Evolutionary conservation across 73 alveolate genomes (phyloP), one percentile per base, ranked within the genome.

Genomic region (Paramecium biaurelia): DNA sequence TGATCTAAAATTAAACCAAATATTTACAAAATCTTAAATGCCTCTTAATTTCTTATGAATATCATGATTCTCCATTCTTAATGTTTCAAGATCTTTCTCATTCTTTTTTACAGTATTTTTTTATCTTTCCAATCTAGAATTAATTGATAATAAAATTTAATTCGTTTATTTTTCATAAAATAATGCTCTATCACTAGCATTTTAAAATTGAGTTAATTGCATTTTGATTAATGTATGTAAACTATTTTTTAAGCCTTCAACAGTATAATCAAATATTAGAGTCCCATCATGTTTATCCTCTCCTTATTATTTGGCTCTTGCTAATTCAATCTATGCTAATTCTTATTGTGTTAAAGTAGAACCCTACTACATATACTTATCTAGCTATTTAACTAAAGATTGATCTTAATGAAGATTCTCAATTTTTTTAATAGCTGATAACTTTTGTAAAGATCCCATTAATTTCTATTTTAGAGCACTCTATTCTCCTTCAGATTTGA

Each of bases 11-110:
- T 47, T 74, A 14, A 37, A 11, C 2, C 5, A 34, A 14, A n/a
- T 10, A n/a, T 28, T 32, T 74, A 74, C 87, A 18, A 79, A 38
- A 42, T 45, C 74, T 79, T 79, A 41, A 4, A 79, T 79, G 7
- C 26, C 90, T 79, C 90, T 79, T 34, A 79, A 47, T 15, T 47
- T 79, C 18, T 79, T 47, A 12, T 43, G 70, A 79, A 79, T 79
- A 3, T 79, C 90, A 43, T 79, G 90, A 79, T 79, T 79, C n/a
- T 79, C 90, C 70, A 79, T 41, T 47, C 90, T 79, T 20, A 79
- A 47, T 2, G 70, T 23, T 45, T 79, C 45, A 23, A 79, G 72
- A 21, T 79, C 90, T 41, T 79, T 79, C 24, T 79, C 90, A 79
- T 79, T 79, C 30, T 43, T 79, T 20, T 41, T 47, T 7, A 79